Evolutionary conservation across 2,329 filamentous ascomycete species (phyloP).

Genomic region (Aspergillus sp.): DNA sequence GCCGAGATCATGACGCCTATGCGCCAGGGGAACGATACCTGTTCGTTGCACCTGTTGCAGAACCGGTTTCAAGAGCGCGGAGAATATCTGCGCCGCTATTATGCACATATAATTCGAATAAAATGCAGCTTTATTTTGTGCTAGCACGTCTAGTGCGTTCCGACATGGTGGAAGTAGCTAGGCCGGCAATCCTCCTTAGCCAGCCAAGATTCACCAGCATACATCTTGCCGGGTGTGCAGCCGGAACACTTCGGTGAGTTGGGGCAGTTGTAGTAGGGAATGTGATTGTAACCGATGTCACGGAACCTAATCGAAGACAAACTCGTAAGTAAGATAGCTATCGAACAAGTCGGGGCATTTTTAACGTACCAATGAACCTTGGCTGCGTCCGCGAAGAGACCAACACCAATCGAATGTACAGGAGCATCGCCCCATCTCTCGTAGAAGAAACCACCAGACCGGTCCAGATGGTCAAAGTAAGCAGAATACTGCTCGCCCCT

Average conservation of each 20-base stretch:
- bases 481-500: conserved; percentile 86
- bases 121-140: not conserved
- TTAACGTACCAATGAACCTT: conserved; percentile 84
- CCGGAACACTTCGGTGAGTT: conserved; percentile 92
- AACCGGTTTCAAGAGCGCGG: not conserved
- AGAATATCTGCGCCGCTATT: not conserved
- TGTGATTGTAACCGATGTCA: conserved; percentile 97
- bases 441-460: conserved; percentile 96
- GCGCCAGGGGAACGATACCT: conserved; percentile 4
- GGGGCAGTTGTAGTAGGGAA: conserved; percentile 98
- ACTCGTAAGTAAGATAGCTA: not conserved
- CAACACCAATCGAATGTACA: conserved; percentile 90
- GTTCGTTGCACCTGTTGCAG: conserved; percentile 2
- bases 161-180: conserved; percentile 95
- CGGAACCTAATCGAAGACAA: conserved; percentile 73
- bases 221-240: conserved; percentile 83
- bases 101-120: not conserved
- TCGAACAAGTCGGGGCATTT: not conserved
- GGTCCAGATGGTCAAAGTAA: conserved; percentile 93
- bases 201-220: conserved; percentile 82
- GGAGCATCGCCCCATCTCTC: conserved; percentile 98
- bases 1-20: conserved; percentile 5
- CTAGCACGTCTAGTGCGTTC: conserved; percentile 62
- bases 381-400: conserved; percentile 84
- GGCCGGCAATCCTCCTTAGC: conserved; percentile 90